phyloP scores from a whole-genome alignment of 805 yeast genomes.

The Candida ovalis region DNA sequence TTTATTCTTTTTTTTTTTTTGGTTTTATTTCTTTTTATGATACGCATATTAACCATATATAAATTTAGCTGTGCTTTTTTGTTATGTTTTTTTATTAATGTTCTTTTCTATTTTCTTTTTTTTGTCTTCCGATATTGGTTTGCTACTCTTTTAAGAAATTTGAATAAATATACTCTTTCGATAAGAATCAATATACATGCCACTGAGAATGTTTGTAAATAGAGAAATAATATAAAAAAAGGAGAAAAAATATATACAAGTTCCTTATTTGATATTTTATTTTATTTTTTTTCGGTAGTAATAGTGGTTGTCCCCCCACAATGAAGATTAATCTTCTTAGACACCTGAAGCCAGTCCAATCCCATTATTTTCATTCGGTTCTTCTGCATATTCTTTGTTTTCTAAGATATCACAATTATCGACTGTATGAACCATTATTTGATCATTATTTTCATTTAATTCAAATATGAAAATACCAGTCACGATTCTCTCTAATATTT shows the following conservation, averaged over 20 bases:
- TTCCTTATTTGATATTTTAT: not conserved
- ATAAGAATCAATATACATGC: not conserved
- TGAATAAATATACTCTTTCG: too few relatives aligned
- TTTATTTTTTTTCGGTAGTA: not conserved
- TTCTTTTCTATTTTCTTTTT: too few relatives aligned
- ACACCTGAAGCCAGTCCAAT: slow-evolving; percentile 21
- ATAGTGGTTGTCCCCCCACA: not conserved
- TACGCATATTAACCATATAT: too few relatives aligned
- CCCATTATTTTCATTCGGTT: slow-evolving; percentile 6
- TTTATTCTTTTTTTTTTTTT: not conserved
- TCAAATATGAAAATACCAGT: slow-evolving; percentile 65
- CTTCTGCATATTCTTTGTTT: slow-evolving; percentile 25
- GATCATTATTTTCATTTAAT: slow-evolving; percentile 49
- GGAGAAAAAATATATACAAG: not conserved
- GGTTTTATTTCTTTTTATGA: not conserved
- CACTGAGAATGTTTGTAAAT: not conserved
- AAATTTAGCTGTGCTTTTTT: too few relatives aligned
- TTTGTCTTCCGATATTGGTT: too few relatives aligned
- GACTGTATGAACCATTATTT: slow-evolving; percentile 58
- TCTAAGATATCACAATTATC: slow-evolving; percentile 64
- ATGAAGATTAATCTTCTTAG: not conserved
- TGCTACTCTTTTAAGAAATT: too few relatives aligned
- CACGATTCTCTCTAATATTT: slow-evolving; percentile 34
- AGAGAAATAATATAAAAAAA: not conserved
- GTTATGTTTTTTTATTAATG: too few relatives aligned